Conservation (phyloP, 805 yeast species). For the Sungouiozyma ichnusensis region DNA sequence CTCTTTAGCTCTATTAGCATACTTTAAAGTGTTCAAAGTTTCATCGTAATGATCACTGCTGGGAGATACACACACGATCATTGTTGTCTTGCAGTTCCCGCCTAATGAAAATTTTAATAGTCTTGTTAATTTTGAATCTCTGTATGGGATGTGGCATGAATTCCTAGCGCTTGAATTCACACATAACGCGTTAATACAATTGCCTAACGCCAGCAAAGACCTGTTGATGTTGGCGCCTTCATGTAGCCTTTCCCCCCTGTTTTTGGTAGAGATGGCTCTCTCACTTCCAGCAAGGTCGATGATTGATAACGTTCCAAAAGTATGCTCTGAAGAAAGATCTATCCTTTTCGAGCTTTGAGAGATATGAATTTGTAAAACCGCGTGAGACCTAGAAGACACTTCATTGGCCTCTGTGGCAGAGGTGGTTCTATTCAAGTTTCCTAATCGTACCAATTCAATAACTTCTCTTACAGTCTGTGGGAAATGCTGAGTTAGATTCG, state of each 20-base stretch:
- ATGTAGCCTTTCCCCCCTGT: conserved; percentile 66
- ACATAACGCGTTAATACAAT: conserved; percentile 87
- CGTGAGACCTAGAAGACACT: conserved; percentile 87
- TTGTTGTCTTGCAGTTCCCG: conserved; percentile 88
- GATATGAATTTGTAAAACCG: conserved; percentile 76
- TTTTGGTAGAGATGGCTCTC: conserved; percentile 81
- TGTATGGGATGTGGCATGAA: conserved; percentile 67
- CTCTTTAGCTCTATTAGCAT: conserved; percentile 85
- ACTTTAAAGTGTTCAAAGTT: conserved; percentile 80
- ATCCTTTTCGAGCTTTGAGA: conserved; percentile 45
- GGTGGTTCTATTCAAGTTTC: conserved; percentile 67
- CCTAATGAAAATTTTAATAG: conserved; percentile 81
- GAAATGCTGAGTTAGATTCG: conserved; percentile 54
- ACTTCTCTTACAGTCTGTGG: conserved; percentile 61
- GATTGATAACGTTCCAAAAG: conserved; percentile 71
- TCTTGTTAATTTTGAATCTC: conserved; percentile 85
- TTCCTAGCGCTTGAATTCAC: conserved; percentile 49
- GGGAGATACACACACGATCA: conserved; percentile 92
- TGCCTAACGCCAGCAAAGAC: conserved; percentile 81
- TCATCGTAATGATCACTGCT: conserved; percentile 84
- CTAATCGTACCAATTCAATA: conserved; percentile 63
- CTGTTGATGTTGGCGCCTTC: conserved; percentile 94
- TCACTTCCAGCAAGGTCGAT: conserved; percentile 95
- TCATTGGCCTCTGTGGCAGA: conserved; percentile 89
- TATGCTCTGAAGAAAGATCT: conserved; percentile 55